phyloP scores from a whole-genome alignment of 345 rosid genomes.

The Camelina neglecta region DNA sequence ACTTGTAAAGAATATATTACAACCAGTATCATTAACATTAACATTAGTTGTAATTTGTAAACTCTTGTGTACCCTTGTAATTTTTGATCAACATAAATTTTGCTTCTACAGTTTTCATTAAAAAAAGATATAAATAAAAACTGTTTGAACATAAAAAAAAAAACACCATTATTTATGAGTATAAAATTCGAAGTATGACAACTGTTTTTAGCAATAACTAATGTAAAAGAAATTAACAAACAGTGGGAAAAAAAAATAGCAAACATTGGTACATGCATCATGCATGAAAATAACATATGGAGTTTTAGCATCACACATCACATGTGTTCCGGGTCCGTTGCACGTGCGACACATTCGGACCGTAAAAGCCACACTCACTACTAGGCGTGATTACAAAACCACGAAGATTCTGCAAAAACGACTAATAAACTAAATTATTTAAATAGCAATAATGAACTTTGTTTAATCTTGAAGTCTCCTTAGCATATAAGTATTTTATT shows the following conservation, averaged over 20 bases:
- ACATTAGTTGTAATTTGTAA: background rate
- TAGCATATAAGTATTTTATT: background rate
- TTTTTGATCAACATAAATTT: background rate
- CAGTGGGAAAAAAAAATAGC: too few relatives aligned
- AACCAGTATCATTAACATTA: background rate
- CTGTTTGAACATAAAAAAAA: too few relatives aligned
- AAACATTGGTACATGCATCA: too few relatives aligned
- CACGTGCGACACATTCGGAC: slow-evolving; percentile 23
- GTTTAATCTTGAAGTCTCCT: slow-evolving; percentile 23
- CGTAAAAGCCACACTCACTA: slow-evolving; percentile 4
- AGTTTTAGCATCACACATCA: slow-evolving; percentile 20
- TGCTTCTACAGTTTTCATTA: background rate
- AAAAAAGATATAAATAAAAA: too few relatives aligned
- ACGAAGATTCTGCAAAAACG: slow-evolving; percentile 30
- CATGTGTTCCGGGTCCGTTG: background rate
- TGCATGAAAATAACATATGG: background rate
- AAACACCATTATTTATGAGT: too few relatives aligned
- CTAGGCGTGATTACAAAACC: slow-evolving; percentile 25
- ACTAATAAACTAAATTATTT: slow-evolving; percentile 1
- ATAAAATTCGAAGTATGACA: too few relatives aligned
- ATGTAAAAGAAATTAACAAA: too few relatives aligned
- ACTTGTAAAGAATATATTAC: background rate
- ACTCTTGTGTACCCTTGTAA: background rate
- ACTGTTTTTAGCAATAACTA: too few relatives aligned
- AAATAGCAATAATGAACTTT: background rate